These are phyloP conservation scores for Elaeis guineensis DNA, from an alignment of 176 grass and related monocot species.

Conservation along the genomic window DNA sequence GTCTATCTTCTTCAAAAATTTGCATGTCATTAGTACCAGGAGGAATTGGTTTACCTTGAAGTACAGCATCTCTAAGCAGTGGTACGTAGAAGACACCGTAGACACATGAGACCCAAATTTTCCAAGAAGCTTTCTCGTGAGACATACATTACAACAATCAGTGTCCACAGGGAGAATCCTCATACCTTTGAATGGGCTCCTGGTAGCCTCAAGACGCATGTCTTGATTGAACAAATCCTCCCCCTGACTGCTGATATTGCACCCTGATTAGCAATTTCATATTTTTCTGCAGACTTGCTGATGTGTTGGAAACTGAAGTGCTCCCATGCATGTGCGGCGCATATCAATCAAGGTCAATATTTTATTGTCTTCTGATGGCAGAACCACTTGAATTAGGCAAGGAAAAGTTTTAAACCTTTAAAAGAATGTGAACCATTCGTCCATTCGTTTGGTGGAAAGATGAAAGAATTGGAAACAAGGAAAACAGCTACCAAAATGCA, in stretches of 20 bases:
- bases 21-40: background rate
- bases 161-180: background rate
- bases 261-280: background rate
- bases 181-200: background rate
- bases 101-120: background rate
- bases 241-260: background rate
- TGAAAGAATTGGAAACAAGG: too few relatives aligned
- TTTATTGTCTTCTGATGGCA: background rate
- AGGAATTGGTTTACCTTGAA: background rate
- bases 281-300: background rate
- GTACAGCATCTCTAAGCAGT: background rate
- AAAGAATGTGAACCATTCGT: too few relatives aligned
- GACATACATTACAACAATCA: background rate
- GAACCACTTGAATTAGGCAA: background rate
- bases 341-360: background rate
- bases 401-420: background rate
- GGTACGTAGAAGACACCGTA: background rate
- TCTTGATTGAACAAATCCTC: background rate
- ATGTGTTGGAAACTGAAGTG: background rate
- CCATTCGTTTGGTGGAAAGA: too few relatives aligned
- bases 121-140: background rate
- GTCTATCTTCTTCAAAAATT: background rate
- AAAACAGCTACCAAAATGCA: too few relatives aligned
- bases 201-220: background rate
- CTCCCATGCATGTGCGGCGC: slow-evolving; percentile 4